Conservation (phyloP, 805 yeast genomes). For the Lachancea quebecensis region DNA sequence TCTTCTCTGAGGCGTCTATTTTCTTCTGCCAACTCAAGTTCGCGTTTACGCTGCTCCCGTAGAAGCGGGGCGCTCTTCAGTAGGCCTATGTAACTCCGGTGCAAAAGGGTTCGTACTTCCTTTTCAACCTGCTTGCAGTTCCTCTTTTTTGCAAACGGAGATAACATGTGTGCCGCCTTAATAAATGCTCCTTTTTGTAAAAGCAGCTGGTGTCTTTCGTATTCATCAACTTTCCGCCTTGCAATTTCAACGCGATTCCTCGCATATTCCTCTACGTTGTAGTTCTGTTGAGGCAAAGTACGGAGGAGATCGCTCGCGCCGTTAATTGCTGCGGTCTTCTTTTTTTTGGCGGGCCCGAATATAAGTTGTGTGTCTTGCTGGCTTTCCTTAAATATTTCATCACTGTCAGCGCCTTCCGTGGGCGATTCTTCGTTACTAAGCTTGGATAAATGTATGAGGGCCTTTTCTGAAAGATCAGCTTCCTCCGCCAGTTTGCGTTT, state of each 20-base stretch:
- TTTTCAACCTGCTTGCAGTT: slow-evolving; percentile 9
- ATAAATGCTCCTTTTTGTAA: slow-evolving; percentile 25
- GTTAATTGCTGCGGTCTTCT: slow-evolving; percentile 4
- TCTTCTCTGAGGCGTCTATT: slow-evolving; percentile 31
- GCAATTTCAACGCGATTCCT: slow-evolving; percentile 38
- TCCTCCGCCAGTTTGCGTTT: slow-evolving; percentile 72
- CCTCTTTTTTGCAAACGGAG: slow-evolving; percentile 6
- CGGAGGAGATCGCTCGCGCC: slow-evolving; percentile 11
- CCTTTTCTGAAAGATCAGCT: slow-evolving; percentile 71
- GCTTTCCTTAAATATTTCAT: slow-evolving; percentile 7
- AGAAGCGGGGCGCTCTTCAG: slow-evolving; percentile 5
- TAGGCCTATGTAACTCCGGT: slow-evolving; percentile 12
- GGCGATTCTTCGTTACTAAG: slow-evolving; percentile 1
- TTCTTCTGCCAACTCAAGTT: slow-evolving; percentile 28
- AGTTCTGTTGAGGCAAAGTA: slow-evolving; percentile 21
- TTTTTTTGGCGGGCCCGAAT: slow-evolving; percentile 3
- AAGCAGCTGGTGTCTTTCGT: slow-evolving; percentile 19
- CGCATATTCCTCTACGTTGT: slow-evolving; percentile 56
- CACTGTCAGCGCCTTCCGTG: slow-evolving; percentile 3
- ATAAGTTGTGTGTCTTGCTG: slow-evolving; percentile 6
- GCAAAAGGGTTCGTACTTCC: slow-evolving; percentile 6
- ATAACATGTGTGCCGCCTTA: slow-evolving; percentile 15
- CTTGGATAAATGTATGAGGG: slow-evolving; percentile 38
- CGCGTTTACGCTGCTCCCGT: slow-evolving; percentile 17
- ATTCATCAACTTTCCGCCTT: slow-evolving; percentile 27